Evolutionary conservation across 225 moss, liverwort and hornwort species (phyloP).

Genomic region (Antitrichia curtipendula): DNA sequence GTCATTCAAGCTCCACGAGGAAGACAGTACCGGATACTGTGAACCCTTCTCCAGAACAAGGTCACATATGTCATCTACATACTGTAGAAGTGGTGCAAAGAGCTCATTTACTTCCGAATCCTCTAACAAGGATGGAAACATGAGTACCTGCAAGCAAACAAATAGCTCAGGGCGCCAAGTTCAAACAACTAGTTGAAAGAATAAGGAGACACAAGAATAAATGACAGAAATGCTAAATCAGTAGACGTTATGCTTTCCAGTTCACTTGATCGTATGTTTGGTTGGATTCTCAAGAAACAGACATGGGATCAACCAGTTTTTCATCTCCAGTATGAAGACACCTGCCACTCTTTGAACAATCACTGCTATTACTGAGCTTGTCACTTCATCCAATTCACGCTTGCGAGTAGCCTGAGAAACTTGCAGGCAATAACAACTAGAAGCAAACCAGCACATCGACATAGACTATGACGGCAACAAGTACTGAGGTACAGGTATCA

Average conservation of each 20-base stretch:
- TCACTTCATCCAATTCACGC: background rate
- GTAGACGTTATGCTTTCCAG: background rate
- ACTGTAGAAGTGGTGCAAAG: constrained; percentile 53
- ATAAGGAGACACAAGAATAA: background rate
- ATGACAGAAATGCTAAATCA: background rate
- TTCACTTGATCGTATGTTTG: background rate
- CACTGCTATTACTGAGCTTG: background rate
- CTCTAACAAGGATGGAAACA: constrained; percentile 73
- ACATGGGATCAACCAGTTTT: background rate
- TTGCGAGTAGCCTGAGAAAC: background rate
- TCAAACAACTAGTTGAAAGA: background rate
- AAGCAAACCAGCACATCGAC: background rate
- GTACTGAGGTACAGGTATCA: background rate
- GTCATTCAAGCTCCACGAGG: background rate
- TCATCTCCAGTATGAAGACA: background rate
- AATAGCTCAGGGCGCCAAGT: background rate
- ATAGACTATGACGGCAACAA: background rate
- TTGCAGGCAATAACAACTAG: background rate
- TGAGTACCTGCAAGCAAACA: constrained; percentile 53
- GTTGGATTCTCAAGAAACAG: background rate
- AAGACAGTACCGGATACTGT: constrained; percentile 60
- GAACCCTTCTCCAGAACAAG: constrained; percentile 72
- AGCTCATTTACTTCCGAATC: constrained; percentile 74
- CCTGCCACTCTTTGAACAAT: background rate
- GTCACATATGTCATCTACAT: constrained; percentile 82